Conservation (phyloP, 2,329 filamentous ascomycete genomes). For the Dactylellina leptospora region DNA sequence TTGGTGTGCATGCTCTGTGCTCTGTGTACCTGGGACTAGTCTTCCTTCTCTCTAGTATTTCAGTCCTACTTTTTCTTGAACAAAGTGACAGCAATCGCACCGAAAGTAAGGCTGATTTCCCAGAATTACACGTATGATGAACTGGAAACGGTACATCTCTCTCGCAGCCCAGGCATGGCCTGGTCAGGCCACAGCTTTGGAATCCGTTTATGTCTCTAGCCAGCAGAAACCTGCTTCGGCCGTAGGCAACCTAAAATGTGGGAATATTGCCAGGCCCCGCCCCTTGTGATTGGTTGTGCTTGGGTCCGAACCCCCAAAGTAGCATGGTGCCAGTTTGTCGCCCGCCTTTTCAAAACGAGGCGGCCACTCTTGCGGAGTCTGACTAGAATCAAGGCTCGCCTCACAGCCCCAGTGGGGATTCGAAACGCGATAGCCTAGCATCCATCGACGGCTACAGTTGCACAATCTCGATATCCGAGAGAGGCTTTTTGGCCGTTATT, state of each 20-base stretch:
- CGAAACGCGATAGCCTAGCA: slow-evolving; percentile 53
- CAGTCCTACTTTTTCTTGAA: neutral
- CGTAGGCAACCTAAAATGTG: slow-evolving; percentile 44
- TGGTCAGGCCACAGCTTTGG: slow-evolving; percentile 48
- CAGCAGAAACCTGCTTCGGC: slow-evolving; percentile 52
- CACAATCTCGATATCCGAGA: slow-evolving; percentile 22
- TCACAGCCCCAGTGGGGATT: slow-evolving; percentile 41
- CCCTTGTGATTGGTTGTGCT: slow-evolving; percentile 26
- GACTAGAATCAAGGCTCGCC: slow-evolving; percentile 38
- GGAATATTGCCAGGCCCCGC: slow-evolving; percentile 37
- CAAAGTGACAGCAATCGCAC: neutral
- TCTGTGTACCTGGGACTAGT: slow-evolving; percentile 38
- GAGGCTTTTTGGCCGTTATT: slow-evolving; percentile 2
- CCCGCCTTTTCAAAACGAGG: slow-evolving; percentile 48
- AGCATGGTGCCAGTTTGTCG: slow-evolving; percentile 32
- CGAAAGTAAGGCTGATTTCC: slow-evolving; percentile 45
- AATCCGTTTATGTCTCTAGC: slow-evolving; percentile 18
- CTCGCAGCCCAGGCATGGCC: slow-evolving; percentile 28
- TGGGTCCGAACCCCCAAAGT: slow-evolving; percentile 20
- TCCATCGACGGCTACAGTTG: slow-evolving; percentile 37
- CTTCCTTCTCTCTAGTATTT: slow-evolving; percentile 4
- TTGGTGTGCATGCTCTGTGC: too few relatives aligned
- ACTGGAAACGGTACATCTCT: neutral
- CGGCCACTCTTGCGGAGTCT: slow-evolving; percentile 42
- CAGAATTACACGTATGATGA: slow-evolving; percentile 6